Conservation (phyloP, 2,329 filamentous ascomycete genomes). For the Dothidotthia symphoricarpi region DNA sequence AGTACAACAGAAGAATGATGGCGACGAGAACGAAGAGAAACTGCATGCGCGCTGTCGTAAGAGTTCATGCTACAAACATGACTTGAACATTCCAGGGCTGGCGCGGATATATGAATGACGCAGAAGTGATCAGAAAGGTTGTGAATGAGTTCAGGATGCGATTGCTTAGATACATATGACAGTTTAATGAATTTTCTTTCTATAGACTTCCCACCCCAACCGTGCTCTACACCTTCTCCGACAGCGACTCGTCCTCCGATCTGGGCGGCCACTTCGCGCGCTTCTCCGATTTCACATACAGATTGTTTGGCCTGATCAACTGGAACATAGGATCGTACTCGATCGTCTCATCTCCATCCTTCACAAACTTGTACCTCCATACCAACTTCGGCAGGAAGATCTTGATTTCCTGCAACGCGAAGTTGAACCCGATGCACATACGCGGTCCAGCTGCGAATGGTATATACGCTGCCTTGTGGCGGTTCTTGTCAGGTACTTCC, state of each 20-base stretch:
- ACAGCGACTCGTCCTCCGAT: constrained; percentile 7
- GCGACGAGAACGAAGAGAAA: too few species aligned
- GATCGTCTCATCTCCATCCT: constrained; percentile 52
- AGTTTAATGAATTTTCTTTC: too few species aligned
- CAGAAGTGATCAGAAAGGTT: too few species aligned
- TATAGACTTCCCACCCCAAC: too few species aligned
- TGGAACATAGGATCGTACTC: constrained; percentile 62
- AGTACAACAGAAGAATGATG: too few species aligned
- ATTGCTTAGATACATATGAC: too few species aligned
- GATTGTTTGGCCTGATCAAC: constrained; percentile 56
- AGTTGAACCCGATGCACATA: constrained; percentile 64
- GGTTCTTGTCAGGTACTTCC: constrained; percentile 16
- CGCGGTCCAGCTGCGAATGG: constrained; percentile 60
- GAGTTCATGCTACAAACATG: too few species aligned
- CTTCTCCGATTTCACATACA: constrained; percentile 54
- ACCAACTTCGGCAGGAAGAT: constrained; percentile 59
- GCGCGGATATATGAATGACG: too few species aligned
- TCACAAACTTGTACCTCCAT: constrained; percentile 57
- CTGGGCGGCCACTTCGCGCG: constrained; percentile 51
- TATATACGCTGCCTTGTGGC: constrained; percentile 51
- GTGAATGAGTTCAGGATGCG: too few species aligned
- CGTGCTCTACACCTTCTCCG: too few species aligned
- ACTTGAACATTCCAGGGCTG: too few species aligned
- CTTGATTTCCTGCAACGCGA: constrained; percentile 62
- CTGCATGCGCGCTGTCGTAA: too few species aligned